These are phyloP conservation scores for Graphiopsis chlorocephala DNA, from an alignment of 2,329 filamentous ascomycete species.

Conservation along the genomic window DNA sequence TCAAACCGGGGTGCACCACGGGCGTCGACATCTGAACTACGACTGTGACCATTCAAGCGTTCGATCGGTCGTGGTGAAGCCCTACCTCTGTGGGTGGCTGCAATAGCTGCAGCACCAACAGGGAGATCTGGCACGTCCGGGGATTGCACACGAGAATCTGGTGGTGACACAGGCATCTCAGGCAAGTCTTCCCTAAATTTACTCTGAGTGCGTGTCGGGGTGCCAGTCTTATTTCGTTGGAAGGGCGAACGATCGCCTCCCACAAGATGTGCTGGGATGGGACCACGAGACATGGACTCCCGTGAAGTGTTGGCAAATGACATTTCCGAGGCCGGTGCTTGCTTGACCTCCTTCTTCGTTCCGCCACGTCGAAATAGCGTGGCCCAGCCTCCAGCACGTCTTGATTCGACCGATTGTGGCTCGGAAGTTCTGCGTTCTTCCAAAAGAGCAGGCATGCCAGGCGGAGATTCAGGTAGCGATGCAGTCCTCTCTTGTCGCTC, in stretches of 20 bases:
- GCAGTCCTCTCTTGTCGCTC: slow-evolving; percentile 18
- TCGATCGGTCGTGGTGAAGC: slow-evolving; percentile 8
- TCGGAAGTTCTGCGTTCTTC: slow-evolving; percentile 35
- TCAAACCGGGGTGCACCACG: slow-evolving; percentile 36
- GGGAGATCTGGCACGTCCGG: slow-evolving; percentile 59
- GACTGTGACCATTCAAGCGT: slow-evolving; percentile 1
- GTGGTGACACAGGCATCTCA: slow-evolving; percentile 80
- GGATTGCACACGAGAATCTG: slow-evolving; percentile 76
- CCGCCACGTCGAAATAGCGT: slow-evolving; percentile 70
- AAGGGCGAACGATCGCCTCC: slow-evolving; percentile 35
- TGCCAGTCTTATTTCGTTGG: slow-evolving; percentile 50
- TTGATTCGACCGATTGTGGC: slow-evolving; percentile 42
- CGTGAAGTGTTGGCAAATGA: slow-evolving; percentile 83
- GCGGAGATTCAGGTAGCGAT: slow-evolving; percentile 23
- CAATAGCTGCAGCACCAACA: slow-evolving; percentile 38
- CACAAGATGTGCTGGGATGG: slow-evolving; percentile 49
- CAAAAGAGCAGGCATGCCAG: slow-evolving; percentile 33
- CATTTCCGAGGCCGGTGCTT: slow-evolving; percentile 62
- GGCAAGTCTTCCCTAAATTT: slow-evolving; percentile 91
- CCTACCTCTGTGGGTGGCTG: slow-evolving; percentile 3
- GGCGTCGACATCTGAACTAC: slow-evolving; percentile 10
- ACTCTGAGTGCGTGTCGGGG: slow-evolving; percentile 78
- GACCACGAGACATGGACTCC: slow-evolving; percentile 71
- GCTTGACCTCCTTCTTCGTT: slow-evolving; percentile 45
- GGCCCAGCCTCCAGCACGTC: slow-evolving; percentile 54